Conservation (phyloP, 306 rosid genomes). For the Trichosanthes truncata region DNA sequence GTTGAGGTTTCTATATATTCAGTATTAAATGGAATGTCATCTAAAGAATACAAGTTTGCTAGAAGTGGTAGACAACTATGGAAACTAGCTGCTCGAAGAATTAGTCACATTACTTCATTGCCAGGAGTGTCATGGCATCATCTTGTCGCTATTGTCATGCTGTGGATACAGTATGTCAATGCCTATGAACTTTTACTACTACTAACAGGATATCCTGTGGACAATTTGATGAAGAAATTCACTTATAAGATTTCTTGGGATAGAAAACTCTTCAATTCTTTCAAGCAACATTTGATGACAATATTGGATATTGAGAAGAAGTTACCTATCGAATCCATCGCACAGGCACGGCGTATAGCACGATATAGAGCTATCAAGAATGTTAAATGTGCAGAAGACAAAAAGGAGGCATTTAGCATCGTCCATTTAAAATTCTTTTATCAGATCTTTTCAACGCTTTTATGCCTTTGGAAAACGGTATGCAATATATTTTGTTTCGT, state of each 20-base stretch:
- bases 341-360: conserved; percentile 71
- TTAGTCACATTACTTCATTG: conserved; percentile 29
- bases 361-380: conserved; percentile 58
- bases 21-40: conserved; percentile 32
- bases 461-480: conserved; percentile 36
- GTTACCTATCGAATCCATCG: conserved; percentile 65
- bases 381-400: conserved; percentile 20
- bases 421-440: conserved; percentile 21
- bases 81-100: conserved; percentile 66
- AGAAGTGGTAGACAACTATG: conserved; percentile 76
- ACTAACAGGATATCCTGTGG: conserved; percentile 48
- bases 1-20: conserved; percentile 39
- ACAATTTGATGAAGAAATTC: conserved; percentile 32
- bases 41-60: conserved; percentile 29
- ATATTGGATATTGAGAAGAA: conserved; percentile 58
- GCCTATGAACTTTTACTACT: conserved; percentile 55
- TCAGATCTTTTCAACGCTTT: conserved; percentile 24
- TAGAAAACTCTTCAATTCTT: conserved; percentile 32
- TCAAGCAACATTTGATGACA: conserved; percentile 45
- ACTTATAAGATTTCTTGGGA: conserved; percentile 33
- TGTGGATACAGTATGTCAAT: conserved; percentile 67
- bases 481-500: conserved; percentile 23
- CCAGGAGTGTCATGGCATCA: conserved; percentile 43
- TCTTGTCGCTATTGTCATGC: conserved; percentile 37
- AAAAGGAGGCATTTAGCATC: conserved; percentile 12